Evolutionary conservation across 495 filamentous ascomycete species (phyloP), one percentile per base, ranked within the genome.

Genomic region (Hyphodiscus hymeniophilus): DNA sequence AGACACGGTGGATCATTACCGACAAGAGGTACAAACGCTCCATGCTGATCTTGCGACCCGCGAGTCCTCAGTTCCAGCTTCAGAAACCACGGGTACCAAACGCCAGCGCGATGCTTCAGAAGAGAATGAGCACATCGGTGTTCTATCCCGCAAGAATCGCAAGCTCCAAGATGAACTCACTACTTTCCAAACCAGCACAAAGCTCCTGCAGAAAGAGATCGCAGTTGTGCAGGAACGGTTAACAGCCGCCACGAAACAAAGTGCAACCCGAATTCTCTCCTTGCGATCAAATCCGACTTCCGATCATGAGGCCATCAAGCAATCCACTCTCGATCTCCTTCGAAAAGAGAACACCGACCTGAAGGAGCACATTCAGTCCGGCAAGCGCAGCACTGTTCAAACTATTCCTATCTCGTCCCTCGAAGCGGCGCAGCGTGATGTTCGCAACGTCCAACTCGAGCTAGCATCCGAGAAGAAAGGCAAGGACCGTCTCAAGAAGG

Each of bases 231-330:
- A 81, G 48, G 73, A 80, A 1, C 86, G 91, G 50, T 75, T 95
- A 39, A 68, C 73, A 32, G 75, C 81, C 1, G 81, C 92, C 28
- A 76, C 85, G 54, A 72, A 80, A 13, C 76, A 80, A 36, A 84
- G 84, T 28, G 81, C 84, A 45, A 94, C 83, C 3, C 89, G 92
- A 18, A 72, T 97, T 40, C 81, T 99, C 21, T 82, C 89, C 47
- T 71, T 99, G 18, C 82, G 88, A 50, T 79, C 82, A 32, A 99
- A 99, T 60, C 92, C 92, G 0, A 97, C 91, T 7, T 74, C 87
- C 0, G 76, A 89, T 50, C 78, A 75, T 48, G 87, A 92, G 63
- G 80, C 82, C 40, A 74, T 94, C 59, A 95, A 97, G 60, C 67
- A 82, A 22, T 70, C 77, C 40, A 94, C 88, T 7, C 77, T 97